These are phyloP conservation scores for Calonectria naviculata DNA, from an alignment of 2,329 filamentous ascomycete species.

Conservation along the genomic window DNA sequence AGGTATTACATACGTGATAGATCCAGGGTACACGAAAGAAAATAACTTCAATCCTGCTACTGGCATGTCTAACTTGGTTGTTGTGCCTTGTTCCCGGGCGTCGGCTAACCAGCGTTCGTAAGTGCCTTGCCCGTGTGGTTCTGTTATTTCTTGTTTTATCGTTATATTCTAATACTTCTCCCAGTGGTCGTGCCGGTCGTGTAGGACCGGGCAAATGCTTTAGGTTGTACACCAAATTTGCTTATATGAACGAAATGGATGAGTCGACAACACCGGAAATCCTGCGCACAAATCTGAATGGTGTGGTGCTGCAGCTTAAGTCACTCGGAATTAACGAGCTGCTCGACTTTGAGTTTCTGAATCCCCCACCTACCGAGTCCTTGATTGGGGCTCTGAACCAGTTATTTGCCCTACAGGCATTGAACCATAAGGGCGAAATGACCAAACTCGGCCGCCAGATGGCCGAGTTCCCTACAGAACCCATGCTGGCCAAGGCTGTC, in stretches of 20 bases:
- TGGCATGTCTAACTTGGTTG: constrained; percentile 91
- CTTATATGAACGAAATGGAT: constrained; percentile 94
- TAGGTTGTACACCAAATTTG: constrained; percentile 91
- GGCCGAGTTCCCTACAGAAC: constrained; percentile 94
- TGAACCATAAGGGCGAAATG: constrained; percentile 89
- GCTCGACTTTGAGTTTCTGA: constrained; percentile 96
- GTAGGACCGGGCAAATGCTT: constrained; percentile 95
- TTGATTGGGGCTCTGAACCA: constrained; percentile 91
- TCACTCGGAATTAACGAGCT: constrained; percentile 92
- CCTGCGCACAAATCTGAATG: constrained; percentile 87
- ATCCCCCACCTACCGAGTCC: constrained; percentile 89
- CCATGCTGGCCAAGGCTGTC: constrained; percentile 90
- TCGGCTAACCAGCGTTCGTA: constrained; percentile 95
- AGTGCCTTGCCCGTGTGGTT: too few relatives aligned
- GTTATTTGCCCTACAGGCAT: constrained; percentile 88
- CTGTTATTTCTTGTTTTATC: too few relatives aligned
- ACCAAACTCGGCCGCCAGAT: constrained; percentile 94
- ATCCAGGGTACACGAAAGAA: constrained; percentile 95
- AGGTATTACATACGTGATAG: constrained; percentile 97
- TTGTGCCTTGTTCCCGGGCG: constrained; percentile 90
- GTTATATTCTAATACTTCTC: too few relatives aligned
- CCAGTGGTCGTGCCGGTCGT: constrained; percentile 90
- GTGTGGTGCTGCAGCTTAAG: constrained; percentile 87
- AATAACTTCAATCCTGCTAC: constrained; percentile 92
- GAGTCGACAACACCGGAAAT: constrained; percentile 95